Conservation (phyloP, 371 early-diverging fungal species). For the Mucor indicus region DNA sequence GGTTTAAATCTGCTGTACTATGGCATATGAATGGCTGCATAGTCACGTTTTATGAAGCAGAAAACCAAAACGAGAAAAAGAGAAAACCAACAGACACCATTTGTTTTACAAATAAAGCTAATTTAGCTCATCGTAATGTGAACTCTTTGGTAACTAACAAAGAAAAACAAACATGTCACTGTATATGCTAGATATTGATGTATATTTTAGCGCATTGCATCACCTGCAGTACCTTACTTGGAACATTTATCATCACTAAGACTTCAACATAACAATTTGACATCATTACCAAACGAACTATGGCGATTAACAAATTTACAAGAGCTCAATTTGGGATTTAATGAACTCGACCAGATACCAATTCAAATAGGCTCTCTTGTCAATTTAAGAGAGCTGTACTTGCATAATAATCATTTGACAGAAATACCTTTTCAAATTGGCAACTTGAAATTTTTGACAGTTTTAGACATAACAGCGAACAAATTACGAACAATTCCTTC, state of each 20-base stretch:
- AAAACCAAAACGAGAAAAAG: constrained; percentile 10
- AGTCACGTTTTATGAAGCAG: constrained; percentile 22
- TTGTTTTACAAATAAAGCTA: constrained; percentile 20
- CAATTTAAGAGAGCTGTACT: constrained; percentile 77
- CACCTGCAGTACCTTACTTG: constrained; percentile 38
- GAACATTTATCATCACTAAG: constrained; percentile 73
- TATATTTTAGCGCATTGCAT: constrained; percentile 35
- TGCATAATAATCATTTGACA: constrained; percentile 90
- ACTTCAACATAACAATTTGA: constrained; percentile 86
- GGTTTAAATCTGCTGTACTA: constrained; percentile 19
- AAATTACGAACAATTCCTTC: constrained; percentile 55
- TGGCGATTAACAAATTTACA: constrained; percentile 62
- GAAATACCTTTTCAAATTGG: constrained; percentile 81
- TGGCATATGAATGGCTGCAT: constrained; percentile 30
- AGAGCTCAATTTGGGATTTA: constrained; percentile 85
- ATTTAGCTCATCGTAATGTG: constrained; percentile 24
- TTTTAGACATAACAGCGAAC: constrained; percentile 51
- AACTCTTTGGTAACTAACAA: constrained; percentile 21
- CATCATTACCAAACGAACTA: constrained; percentile 71
- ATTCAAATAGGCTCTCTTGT: constrained; percentile 83
- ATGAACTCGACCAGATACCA: constrained; percentile 82
- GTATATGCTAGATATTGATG: too few species aligned
- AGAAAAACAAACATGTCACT: not conserved
- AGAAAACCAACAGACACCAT: constrained; percentile 14
- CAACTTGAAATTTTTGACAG: constrained; percentile 29